Evolutionary conservation across 164 flowering plant species (phyloP), one percentile per base, ranked within the genome.

Genomic region (Dillenia suffruticosa): DNA sequence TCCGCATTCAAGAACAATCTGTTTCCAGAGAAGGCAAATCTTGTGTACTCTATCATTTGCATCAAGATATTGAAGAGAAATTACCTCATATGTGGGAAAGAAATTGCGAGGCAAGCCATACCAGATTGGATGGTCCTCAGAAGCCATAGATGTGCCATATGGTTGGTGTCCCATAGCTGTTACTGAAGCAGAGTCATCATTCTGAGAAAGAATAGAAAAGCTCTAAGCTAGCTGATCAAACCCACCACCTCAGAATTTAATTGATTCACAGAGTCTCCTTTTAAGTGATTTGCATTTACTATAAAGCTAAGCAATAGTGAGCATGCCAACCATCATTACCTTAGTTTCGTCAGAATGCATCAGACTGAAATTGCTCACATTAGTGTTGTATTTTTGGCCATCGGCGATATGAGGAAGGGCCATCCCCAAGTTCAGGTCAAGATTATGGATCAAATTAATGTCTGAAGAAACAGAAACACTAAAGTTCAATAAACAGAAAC

Each of bases 351-450:
- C 40, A 32, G 40, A 6, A 32, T 67, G 76, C 44, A 54, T 47
- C 47, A 72, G 72, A 56, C 65, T 75, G 51, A 66, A 61, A 53
- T 59, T 68, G 22, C 69, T 67, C 49, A 51, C 58, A 46, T 32
- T 58, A 13, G 70, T 70, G 22, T 44, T 70, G 45, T 62, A 77
- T 58, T 72, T 81, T 40, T 71, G 56, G 44, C 56, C 68, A 62
- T 69, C 72, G 45, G 63, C 63, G 7, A 32, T 32, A 4, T 32
- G 40, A 49, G 84, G 73, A 32, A 70, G 62, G 56, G 89, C 81
- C 63, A 81, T 82, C 44, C 91, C 89, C 55, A 88, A 73, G 75
- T 77, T 85, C 66, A 88, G 73, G 61, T 85, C 88, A 66, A 85
- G 89, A 71, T 80, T 75, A 62, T 78, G 76, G 60, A 50, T 61